Percentiles rank a stretch among this genome's conserved stretches.
phyloP scores from a whole-genome alignment of 768 basidiomycete species.

The Leucocoprinus sp. region DNA sequence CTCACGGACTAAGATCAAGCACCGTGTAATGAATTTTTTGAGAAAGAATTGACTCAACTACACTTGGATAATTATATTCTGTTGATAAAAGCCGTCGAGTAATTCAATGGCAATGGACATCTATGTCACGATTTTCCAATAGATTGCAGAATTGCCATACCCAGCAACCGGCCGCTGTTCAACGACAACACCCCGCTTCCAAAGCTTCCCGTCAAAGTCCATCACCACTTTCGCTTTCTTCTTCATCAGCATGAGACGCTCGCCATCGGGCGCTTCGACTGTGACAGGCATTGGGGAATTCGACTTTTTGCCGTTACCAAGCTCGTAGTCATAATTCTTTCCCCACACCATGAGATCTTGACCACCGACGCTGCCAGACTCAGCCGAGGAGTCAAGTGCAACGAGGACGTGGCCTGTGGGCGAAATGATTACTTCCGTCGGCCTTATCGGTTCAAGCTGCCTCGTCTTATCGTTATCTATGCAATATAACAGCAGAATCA shows the following conservation, averaged over 20 bases:
- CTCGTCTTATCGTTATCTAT: slow-evolving; percentile 59
- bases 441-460: slow-evolving; percentile 55
- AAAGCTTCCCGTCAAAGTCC: slow-evolving; percentile 52
- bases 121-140: slow-evolving; percentile 48
- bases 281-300: slow-evolving; percentile 47
- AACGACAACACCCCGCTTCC: slow-evolving; percentile 52
- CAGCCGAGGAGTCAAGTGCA: slow-evolving; percentile 55
- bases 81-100: neutral
- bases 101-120: neutral
- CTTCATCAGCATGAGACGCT: slow-evolving; percentile 50
- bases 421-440: slow-evolving; percentile 57
- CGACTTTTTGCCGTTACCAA: slow-evolving; percentile 65
- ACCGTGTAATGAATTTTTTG: no score
- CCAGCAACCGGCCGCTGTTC: slow-evolving; percentile 60
- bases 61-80: no score
- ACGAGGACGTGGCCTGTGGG: slow-evolving; percentile 71
- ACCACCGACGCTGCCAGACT: slow-evolving; percentile 41
- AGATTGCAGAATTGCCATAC: slow-evolving; percentile 55
- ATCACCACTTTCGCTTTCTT: slow-evolving; percentile 43
- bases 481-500: slow-evolving; percentile 9
- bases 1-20: no score
- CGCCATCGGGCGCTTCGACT: slow-evolving; percentile 43
- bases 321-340: slow-evolving; percentile 61
- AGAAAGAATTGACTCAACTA: no score
- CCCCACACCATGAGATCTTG: slow-evolving; percentile 72